Conservation (phyloP, 805 yeast genomes). For the Sugiyamaella floridensis region DNA sequence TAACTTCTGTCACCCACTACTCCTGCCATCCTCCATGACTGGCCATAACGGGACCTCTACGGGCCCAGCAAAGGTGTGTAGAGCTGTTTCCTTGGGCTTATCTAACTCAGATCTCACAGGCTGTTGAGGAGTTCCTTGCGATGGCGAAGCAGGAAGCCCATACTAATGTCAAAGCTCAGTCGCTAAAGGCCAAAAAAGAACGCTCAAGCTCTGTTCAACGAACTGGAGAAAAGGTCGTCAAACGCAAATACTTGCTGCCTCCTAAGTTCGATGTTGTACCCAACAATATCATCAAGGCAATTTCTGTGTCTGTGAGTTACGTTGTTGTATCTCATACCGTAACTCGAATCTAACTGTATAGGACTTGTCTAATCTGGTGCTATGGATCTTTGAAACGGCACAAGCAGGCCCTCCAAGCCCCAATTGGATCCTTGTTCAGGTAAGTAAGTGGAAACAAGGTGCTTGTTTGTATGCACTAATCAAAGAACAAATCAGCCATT, state of each 20-base stretch:
- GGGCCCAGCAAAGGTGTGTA: too few species aligned
- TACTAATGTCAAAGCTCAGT: too few species aligned
- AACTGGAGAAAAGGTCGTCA: neutral
- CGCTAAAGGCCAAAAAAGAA: too few species aligned
- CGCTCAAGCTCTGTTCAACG: neutral
- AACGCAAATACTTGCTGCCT: conserved; percentile 22
- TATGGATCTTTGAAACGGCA: conserved; percentile 36
- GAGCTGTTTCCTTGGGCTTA: too few species aligned
- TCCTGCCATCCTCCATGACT: too few species aligned
- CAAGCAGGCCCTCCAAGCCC: conserved; percentile 35
- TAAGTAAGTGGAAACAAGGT: neutral
- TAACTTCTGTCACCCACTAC: too few species aligned
- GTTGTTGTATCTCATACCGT: neutral
- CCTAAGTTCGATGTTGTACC: conserved; percentile 20
- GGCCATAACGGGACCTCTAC: too few species aligned
- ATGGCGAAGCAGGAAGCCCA: too few species aligned
- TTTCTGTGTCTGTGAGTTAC: conserved; percentile 16
- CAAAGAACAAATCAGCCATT: conserved; percentile 39
- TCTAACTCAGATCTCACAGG: too few species aligned
- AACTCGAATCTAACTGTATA: conserved; percentile 18
- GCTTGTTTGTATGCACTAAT: neutral
- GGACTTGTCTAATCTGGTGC: conserved; percentile 42
- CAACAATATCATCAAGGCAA: conserved; percentile 2
- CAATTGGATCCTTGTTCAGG: conserved; percentile 41
- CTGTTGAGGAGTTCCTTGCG: too few species aligned